phyloP scores from a whole-genome alignment of 768 basidiomycete species.

The Leccinum imitatum region DNA sequence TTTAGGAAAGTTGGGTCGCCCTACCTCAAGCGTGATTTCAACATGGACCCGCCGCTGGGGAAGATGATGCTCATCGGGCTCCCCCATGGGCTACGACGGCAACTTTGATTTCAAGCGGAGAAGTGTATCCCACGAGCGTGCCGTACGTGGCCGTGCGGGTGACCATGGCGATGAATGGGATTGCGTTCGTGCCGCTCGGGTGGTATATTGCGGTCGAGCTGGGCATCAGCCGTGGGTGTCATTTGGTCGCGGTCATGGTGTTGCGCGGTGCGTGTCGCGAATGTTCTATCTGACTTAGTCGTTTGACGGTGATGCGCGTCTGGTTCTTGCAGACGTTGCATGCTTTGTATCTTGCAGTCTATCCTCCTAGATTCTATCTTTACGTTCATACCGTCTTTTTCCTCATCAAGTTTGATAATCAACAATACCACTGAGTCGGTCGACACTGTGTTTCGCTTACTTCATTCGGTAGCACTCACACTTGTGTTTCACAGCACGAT shows the following conservation, averaged over 20 bases:
- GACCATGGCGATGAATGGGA: conserved; percentile 90
- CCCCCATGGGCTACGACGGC: conserved; percentile 92
- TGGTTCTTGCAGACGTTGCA: conserved; percentile 71
- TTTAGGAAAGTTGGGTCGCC: conserved; percentile 99
- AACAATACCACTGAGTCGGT: conserved; percentile 80
- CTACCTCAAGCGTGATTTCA: conserved; percentile 98
- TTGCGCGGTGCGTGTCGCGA: conserved; percentile 59
- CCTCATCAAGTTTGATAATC: conserved; percentile 94
- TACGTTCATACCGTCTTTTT: conserved; percentile 95
- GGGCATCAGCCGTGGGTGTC: conserved; percentile 89
- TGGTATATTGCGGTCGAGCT: conserved; percentile 97
- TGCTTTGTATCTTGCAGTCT: conserved; percentile 98
- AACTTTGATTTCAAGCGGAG: conserved; percentile 90
- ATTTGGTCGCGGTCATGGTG: conserved; percentile 92
- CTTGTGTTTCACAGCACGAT: conserved; percentile 62
- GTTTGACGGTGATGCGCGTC: background rate
- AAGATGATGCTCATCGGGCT: conserved; percentile 99
- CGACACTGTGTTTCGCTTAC: background rate
- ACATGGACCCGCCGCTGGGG: conserved; percentile 96
- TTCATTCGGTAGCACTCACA: conserved; percentile 5
- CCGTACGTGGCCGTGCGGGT: conserved; percentile 96
- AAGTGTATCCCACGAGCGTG: conserved; percentile 75
- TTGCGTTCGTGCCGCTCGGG: conserved; percentile 91
- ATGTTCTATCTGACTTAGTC: conserved; percentile 23
- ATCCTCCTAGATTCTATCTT: conserved; percentile 99